phyloP scores from a whole-genome alignment of 176 grass and related monocot species.

The Raddia distichophylla region DNA sequence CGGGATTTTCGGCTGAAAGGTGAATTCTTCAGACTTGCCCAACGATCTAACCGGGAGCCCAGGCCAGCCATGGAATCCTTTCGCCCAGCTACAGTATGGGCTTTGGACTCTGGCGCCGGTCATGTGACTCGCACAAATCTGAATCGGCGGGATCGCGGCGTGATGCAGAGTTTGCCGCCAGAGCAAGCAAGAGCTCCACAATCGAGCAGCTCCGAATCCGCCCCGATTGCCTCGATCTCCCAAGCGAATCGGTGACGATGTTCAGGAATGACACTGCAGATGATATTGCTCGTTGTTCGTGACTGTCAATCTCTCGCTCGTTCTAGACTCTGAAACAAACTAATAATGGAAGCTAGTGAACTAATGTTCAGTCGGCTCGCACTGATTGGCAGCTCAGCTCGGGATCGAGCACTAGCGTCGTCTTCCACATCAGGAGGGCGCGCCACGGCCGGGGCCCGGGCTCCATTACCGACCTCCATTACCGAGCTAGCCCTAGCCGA shows the following conservation, averaged over 20 bases:
- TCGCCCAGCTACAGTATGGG: not conserved
- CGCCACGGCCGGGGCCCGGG: not conserved
- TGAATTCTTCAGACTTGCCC: not conserved
- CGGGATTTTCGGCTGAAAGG: not conserved
- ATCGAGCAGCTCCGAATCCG: not conserved
- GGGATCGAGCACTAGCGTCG: not conserved
- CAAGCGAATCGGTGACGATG: not conserved
- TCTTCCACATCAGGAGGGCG: not conserved
- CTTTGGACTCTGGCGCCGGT: not conserved
- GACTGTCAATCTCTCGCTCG: not conserved
- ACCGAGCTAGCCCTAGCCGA: not conserved
- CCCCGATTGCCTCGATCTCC: not conserved
- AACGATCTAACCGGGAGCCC: not conserved
- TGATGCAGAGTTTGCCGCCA: not conserved
- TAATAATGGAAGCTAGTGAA: not conserved
- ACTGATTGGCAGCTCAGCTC: not conserved
- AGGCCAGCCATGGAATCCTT: not conserved
- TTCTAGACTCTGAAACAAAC: not conserved
- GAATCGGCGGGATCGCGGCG: not conserved
- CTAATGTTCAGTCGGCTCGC: not conserved
- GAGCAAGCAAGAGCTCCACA: not conserved
- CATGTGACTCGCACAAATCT: not conserved
- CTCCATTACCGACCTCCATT: not conserved
- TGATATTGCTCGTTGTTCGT: not conserved
- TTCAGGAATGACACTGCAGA: not conserved